A percentile compares a stretch with the other conserved stretches of the same genome.
Conservation (phyloP, 352 stramenopile species). For the Phytophthora europaea region DNA sequence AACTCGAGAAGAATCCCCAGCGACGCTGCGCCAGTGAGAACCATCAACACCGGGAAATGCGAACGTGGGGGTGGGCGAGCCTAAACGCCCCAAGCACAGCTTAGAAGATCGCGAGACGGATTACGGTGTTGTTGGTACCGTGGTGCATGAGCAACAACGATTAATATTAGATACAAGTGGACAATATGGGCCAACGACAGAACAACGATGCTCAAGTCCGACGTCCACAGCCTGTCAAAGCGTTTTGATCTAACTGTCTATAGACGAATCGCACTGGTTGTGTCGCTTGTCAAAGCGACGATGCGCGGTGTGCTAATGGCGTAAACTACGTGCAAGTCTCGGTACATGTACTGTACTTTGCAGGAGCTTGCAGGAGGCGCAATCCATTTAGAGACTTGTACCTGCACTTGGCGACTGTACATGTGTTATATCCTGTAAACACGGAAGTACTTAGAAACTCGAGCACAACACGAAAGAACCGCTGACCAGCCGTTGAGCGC, state of each 20-base stretch:
- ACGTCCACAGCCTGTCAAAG: neutral
- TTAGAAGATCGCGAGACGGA: neutral
- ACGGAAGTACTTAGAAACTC: neutral
- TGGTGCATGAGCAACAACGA: neutral
- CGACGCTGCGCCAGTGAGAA: conserved; percentile 1
- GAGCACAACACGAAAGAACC: too few relatives aligned
- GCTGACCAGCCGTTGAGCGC: too few relatives aligned
- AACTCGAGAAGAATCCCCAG: neutral
- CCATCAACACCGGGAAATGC: conserved; percentile 7
- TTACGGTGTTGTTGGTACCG: neutral
- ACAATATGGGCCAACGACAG: neutral
- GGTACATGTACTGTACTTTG: neutral
- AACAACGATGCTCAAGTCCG: conserved; percentile 1
- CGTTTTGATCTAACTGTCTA: neutral
- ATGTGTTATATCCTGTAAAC: neutral
- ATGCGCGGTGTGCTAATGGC: neutral
- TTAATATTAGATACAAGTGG: neutral
- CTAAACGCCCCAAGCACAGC: neutral
- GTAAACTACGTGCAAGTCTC: neutral
- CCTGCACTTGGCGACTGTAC: too few relatives aligned
- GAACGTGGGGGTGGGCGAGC: conserved; percentile 2
- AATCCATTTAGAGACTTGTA: neutral
- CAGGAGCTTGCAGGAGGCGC: neutral
- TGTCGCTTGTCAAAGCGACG: neutral
- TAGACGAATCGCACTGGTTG: neutral